Conservation (phyloP, 2,329 filamentous ascomycete genomes). For the Drechmeria coniospora region DNA sequence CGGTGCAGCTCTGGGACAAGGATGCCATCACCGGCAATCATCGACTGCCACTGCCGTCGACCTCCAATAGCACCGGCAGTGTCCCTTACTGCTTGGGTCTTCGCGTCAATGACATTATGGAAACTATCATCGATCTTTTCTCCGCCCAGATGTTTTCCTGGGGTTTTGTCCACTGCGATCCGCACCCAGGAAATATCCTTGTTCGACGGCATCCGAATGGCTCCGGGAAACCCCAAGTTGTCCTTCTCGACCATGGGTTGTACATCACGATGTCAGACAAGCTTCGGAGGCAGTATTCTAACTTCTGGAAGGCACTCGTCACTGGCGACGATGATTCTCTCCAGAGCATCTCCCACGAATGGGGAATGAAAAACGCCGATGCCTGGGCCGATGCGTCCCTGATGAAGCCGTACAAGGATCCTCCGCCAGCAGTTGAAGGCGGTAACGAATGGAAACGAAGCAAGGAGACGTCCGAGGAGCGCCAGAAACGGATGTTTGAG, state of each 20-base stretch:
- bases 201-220: constrained; percentile 40
- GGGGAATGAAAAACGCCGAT: constrained; percentile 50
- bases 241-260: constrained; percentile 55
- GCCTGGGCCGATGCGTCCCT: constrained; percentile 51
- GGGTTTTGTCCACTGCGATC: constrained; percentile 54
- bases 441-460: constrained; percentile 20
- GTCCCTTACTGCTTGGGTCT: too few relatives aligned
- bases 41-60: constrained; percentile 28
- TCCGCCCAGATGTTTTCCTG: constrained; percentile 57
- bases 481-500: constrained; percentile 50
- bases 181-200: constrained; percentile 52
- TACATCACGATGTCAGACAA: constrained; percentile 49
- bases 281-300: constrained; percentile 39
- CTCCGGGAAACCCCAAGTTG: constrained; percentile 29
- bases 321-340: constrained; percentile 51
- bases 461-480: constrained; percentile 33
- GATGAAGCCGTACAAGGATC: constrained; percentile 42
- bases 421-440: constrained; percentile 16
- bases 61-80: constrained; percentile 19
- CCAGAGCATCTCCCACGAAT: constrained; percentile 36
- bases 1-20: constrained; percentile 51
- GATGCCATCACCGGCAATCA: constrained; percentile 34
- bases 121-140: constrained; percentile 53
- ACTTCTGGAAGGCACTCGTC: constrained; percentile 52
- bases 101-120: constrained; percentile 48